phyloP scores from a whole-genome alignment of 345 rosid species.

The Euphorbia tirucalli region DNA sequence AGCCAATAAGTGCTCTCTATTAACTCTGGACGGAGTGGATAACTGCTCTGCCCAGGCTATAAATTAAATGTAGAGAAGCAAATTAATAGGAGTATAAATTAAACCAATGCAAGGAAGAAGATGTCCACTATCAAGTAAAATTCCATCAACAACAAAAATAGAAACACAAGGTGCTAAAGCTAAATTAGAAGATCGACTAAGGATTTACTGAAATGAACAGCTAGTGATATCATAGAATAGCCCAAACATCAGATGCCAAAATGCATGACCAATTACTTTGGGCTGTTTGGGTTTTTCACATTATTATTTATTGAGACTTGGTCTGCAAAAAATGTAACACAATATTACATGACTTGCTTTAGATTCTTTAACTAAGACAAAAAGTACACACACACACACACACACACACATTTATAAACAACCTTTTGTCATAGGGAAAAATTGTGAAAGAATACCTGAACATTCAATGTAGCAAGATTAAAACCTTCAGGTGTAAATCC shows the following conservation, averaged over 20 bases:
- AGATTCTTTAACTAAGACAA: too few species aligned
- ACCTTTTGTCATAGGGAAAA: not conserved
- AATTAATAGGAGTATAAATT: not conserved
- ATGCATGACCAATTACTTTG: too few species aligned
- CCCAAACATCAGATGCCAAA: too few species aligned
- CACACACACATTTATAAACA: not conserved
- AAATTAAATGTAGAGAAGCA: constrained; percentile 19
- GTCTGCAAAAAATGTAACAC: too few species aligned
- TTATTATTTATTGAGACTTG: too few species aligned
- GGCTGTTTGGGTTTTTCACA: too few species aligned
- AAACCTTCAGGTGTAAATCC: constrained; percentile 98
- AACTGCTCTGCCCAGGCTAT: constrained; percentile 93
- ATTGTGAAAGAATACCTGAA: constrained; percentile 48
- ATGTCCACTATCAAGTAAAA: not conserved
- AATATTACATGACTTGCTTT: too few species aligned
- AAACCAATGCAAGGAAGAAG: not conserved
- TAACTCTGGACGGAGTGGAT: constrained; percentile 94
- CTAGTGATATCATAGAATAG: too few species aligned
- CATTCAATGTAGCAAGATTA: constrained; percentile 76
- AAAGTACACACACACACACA: not conserved
- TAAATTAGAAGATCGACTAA: not conserved
- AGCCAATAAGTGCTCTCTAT: constrained; percentile 99
- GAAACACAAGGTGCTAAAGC: not conserved
- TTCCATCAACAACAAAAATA: not conserved
- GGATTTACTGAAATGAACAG: too few species aligned